A percentile compares a stretch with the other conserved stretches of the same genome.
Evolutionary conservation across 129 eudicot species (phyloP).

Genomic region (Mikania micrantha): DNA sequence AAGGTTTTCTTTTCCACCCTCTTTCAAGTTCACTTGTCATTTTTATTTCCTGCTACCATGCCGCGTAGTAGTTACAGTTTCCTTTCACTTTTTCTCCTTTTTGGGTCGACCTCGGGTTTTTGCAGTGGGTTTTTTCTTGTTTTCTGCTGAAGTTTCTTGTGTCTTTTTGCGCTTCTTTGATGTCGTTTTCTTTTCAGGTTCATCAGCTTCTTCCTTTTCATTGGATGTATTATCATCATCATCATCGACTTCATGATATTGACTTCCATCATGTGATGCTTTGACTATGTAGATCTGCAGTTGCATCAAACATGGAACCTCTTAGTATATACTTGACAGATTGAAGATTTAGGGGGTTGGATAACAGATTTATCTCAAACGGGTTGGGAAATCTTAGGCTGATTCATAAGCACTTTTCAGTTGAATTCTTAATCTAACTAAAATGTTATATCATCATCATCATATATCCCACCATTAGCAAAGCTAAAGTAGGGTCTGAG

Average conservation of each 20-base stretch:
- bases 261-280: constrained; percentile 27
- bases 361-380: not conserved
- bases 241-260: constrained; percentile 6
- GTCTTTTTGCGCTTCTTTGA: constrained; percentile 23
- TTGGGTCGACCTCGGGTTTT: not conserved
- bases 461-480: too few species aligned
- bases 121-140: constrained; percentile 8
- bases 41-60: constrained; percentile 31
- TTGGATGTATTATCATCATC: not conserved
- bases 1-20: not conserved
- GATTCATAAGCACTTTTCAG: not conserved
- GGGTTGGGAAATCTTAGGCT: not conserved
- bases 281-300: constrained; percentile 59
- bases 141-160: constrained; percentile 16
- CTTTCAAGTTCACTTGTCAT: constrained; percentile 11
- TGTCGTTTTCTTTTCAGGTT: constrained; percentile 14
- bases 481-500: too few species aligned
- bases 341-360: not conserved
- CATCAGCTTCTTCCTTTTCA: constrained; percentile 18
- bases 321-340: not conserved
- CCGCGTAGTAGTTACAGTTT: constrained; percentile 7
- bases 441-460: too few species aligned
- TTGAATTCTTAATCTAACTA: too few species aligned
- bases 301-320: constrained; percentile 8
- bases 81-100: constrained; percentile 1